Evolutionary conservation across 164 flowering plant genomes (phyloP), one percentile per base, ranked within the genome.

Genomic region (Aristolochia contorta): DNA sequence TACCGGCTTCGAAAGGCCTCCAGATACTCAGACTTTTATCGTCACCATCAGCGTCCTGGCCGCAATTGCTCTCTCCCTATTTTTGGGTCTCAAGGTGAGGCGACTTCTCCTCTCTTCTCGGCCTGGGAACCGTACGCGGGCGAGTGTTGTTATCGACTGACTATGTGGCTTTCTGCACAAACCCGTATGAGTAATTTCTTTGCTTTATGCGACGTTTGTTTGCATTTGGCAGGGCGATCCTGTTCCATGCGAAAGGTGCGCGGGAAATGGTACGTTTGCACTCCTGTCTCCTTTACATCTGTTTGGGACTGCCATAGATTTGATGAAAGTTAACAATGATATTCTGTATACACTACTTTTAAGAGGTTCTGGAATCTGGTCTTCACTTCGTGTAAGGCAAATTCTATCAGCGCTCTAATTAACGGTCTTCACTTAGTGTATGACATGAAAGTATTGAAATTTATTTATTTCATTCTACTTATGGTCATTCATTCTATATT

Each of bases 181-280:
- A 20, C 25, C 20, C 2, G 21, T 16, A 15, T 49, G 20, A 21
- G n/a, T 49, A 16, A 16, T 23, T 3, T 13, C 33, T 58, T 56
- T 16, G 43, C 14, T 33, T 30, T 4, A 16, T 30, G 30, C 33
- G 21, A 12, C 25, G n/a, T 21, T 22, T 53, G 56, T 23, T 53
- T 53, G 55, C 24, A 6, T 67, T 65, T 66, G 76, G 55, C 75
- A 91, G 97, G 96, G 97, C 37, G 97, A 88, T 76, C 97, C 97
- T 37, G 92, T 88, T 63, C 90, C 97, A 14, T 91, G 97, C 70
- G 82, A 77, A 19, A 75, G 86, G 2, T 91, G 97, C 54, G 96
- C 86, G 57, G 97, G 97, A 8, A 91, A 88, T 69, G 97, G 97
- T 91, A 78, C 57, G 47, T 27, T 16, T 52, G 30, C 25, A 54